Percentiles rank a stretch among this genome's conserved stretches.
Conservation (phyloP, 768 basidiomycete species). For the Polyporus arcularius region DNA sequence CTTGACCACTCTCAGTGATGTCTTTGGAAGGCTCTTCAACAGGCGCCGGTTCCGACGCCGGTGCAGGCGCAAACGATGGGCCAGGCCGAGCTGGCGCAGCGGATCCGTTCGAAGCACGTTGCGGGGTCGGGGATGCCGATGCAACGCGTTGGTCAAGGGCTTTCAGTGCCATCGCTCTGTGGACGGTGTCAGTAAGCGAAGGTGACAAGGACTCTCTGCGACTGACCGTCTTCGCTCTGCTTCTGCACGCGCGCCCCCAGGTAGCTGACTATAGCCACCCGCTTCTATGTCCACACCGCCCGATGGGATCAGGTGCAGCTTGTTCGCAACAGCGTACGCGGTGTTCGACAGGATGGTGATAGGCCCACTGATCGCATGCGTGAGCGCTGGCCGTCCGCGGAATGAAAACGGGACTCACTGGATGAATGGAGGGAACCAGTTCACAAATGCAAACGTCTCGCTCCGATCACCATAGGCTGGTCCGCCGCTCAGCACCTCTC, state of each 20-base stretch:
- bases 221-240: slow-evolving; percentile 90
- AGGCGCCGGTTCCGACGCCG: neutral
- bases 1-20: neutral
- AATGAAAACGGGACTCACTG: slow-evolving; percentile 65
- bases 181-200: slow-evolving; percentile 2
- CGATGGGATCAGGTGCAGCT: slow-evolving; percentile 74
- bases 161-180: slow-evolving; percentile 92
- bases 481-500: slow-evolving; percentile 60
- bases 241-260: slow-evolving; percentile 91
- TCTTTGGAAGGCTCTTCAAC: slow-evolving; percentile 2
- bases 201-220: neutral
- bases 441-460: slow-evolving; percentile 93
- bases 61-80: slow-evolving; percentile 2
- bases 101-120: slow-evolving; percentile 19
- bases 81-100: slow-evolving; percentile 9
- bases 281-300: slow-evolving; percentile 66
- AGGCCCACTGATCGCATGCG: slow-evolving; percentile 56
- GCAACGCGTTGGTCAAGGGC: slow-evolving; percentile 94
- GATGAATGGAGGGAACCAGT: slow-evolving; percentile 96
- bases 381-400: neutral
- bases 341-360: slow-evolving; percentile 67
- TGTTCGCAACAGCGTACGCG: slow-evolving; percentile 65
- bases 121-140: slow-evolving; percentile 39
- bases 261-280: slow-evolving; percentile 70
- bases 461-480: slow-evolving; percentile 90